Evolutionary conservation across 2,329 filamentous ascomycete genomes (phyloP), one percentile per base, ranked within the genome.

Genomic region (Sphaerulina populicola): DNA sequence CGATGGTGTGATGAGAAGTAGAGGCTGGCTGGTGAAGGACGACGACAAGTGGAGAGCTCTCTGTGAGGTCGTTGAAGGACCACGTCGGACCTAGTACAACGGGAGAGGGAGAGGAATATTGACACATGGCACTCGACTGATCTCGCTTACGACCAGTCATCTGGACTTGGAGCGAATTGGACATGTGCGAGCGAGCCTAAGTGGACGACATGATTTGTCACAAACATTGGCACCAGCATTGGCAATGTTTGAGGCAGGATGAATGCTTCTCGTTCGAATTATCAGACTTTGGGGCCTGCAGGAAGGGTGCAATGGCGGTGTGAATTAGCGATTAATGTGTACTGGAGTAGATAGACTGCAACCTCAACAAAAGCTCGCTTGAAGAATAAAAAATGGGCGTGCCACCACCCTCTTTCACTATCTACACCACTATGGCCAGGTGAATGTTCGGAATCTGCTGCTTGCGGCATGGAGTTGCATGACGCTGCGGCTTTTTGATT

Each of bases 11-110:
- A 81, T 94, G 66, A 76, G 75, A 57, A 74, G 74, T 53, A 80
- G 83, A 27, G 75, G 76, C 23, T 72, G 90, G 60, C 70, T 94
- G 29, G 81, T 95, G 23, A 72, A 78, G 35, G 86, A 75, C 38
- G 65, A 69, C 45, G 67, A 69, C 54, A 71, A 72, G 62, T 70
- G 68, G 63, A 61, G 62, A 46, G 70, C 67, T 21, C 69, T 76
- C 64, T 68, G 67, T 56, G 70, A 72, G 53, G 67, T 74, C 44
- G 59, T 66, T 43, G 58, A 55, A 10, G 59, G 57, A n/a, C 65
- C 56, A 59, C 30, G 33, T 15, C 4, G 10, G 6, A n/a, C 12
- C 31, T 35, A 35, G 8, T 33, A 33, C 5, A 10, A 35, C 12
- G 4, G 10, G 12, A n/a, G 31, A 35, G 8, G 8, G 8, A 35